Evolutionary conservation across 164 flowering plant genomes (phyloP), one percentile per base, ranked within the genome.

Genomic region (Sedum album): DNA sequence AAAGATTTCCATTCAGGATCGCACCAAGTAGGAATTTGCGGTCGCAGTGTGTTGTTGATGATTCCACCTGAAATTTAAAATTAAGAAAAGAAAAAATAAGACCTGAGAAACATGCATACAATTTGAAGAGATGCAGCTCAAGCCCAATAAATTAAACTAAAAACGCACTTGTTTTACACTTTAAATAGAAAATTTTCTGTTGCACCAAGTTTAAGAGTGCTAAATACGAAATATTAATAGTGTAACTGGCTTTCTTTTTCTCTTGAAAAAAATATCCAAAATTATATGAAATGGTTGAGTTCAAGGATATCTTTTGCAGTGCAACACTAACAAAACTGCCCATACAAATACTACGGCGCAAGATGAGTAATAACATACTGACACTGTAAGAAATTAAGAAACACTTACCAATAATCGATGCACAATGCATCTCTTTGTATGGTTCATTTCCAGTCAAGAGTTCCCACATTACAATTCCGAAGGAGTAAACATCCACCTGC

Each of bases 1-100:
- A 94, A 76, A 41, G 89, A 76, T 77, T 84, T 94, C 99, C 99
- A 94, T 73, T 94, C 95, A 44, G 99, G 99, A 81, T 94, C 99
- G 72, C 99, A 94, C 97, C 97, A 91, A 28, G 90, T 72, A 31
- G 99, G 99, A 65, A 84, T 76, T 74, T 89, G 82, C 15, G 99
- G 99, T 26, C 99, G 93, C 61, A 94, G 80, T 60, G 93, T 69
- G 79, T 90, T 87, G 80, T 90, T 86, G 75, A 94, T 97, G 73
- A 94, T 94, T 31, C 98, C 98, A 55, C 98, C 97, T 94, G 10
- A 39, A 62, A 62, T n/a, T 62, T 2, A 28, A 31, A n/a, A 30
- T 6, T 6, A 62, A 15, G 17, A 31, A 5, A 7, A 15, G n/a
- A 21, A 20, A 31, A 62, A 31, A 31, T 6, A 6, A 11, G n/a